Percentiles rank a stretch among this genome's conserved stretches.
These are phyloP conservation scores for Biscogniauxia mediterranea DNA, from an alignment of 2,329 filamentous ascomycete species.

Conservation along the genomic window DNA sequence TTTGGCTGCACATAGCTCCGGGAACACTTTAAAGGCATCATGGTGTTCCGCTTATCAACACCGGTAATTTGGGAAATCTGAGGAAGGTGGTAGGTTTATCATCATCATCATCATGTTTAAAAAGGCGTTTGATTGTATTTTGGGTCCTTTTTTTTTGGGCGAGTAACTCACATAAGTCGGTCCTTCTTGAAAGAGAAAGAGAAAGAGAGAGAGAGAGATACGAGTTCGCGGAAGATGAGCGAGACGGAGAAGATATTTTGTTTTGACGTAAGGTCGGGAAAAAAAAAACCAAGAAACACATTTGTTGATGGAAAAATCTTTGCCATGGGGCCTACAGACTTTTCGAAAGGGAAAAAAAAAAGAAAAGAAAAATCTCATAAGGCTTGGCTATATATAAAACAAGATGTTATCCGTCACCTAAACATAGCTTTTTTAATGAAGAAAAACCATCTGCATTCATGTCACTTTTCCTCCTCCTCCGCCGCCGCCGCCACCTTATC, in stretches of 20 bases:
- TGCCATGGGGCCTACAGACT: not conserved
- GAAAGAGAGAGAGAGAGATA: too few relatives aligned
- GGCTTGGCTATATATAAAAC: constrained; percentile 8
- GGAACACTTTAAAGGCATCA: not conserved
- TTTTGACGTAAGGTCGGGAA: not conserved
- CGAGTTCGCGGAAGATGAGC: constrained; percentile 1
- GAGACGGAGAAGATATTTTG: constrained; percentile 8
- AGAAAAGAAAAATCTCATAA: constrained; percentile 12
- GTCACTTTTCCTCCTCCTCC: not conserved
- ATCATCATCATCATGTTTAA: not conserved
- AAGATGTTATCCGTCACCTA: too few relatives aligned
- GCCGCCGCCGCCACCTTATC: too few relatives aligned
- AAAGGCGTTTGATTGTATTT: constrained; percentile 9
- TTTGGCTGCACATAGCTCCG: constrained; percentile 1
- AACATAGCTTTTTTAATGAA: too few relatives aligned
- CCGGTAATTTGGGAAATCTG: constrained; percentile 7
- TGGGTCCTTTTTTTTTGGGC: not conserved
- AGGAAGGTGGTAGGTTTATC: not conserved
- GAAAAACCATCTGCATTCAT: not conserved
- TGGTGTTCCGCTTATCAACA: constrained; percentile 1
- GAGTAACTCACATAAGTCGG: constrained; percentile 4
- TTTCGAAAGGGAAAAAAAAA: not conserved
- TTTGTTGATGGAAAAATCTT: not conserved
- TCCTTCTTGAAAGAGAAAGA: constrained; percentile 4
- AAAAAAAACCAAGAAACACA: not conserved